A percentile compares a stretch with the other conserved stretches of the same genome.
Conservation (phyloP, 371 early-diverging fungal species). For the Fennellomyces sp. region DNA sequence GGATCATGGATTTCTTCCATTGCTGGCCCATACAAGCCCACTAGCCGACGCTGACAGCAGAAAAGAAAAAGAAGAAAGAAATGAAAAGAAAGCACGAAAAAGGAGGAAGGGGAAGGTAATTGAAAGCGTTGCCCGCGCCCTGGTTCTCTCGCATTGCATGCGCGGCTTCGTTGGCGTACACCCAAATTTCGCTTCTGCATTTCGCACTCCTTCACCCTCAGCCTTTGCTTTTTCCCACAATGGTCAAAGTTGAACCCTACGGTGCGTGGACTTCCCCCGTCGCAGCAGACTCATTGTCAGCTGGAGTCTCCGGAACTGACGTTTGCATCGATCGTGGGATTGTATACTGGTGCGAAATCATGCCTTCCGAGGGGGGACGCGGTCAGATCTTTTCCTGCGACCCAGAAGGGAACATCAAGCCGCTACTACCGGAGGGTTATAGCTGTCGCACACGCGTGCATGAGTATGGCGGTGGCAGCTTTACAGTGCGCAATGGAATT, state of each 20-base stretch:
- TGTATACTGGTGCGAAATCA: constrained; percentile 39
- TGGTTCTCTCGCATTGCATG: too few species aligned
- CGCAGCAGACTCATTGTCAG: constrained; percentile 41
- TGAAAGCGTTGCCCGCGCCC: too few species aligned
- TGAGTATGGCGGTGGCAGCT: constrained; percentile 77
- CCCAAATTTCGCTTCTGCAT: too few species aligned
- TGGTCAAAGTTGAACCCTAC: constrained; percentile 27
- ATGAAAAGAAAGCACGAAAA: too few species aligned
- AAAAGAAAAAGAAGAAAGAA: too few species aligned
- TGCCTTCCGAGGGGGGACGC: constrained; percentile 44
- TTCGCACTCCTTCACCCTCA: too few species aligned
- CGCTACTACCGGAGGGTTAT: constrained; percentile 34
- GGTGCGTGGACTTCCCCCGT: constrained; percentile 52
- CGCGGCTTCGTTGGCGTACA: too few species aligned
- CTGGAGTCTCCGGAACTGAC: constrained; percentile 27
- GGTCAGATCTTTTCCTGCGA: constrained; percentile 39
- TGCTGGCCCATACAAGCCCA: too few species aligned
- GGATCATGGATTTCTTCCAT: too few species aligned
- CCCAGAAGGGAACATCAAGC: not conserved
- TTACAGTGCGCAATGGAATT: constrained; percentile 56
- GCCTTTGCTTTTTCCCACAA: not conserved
- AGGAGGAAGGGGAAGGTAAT: too few species aligned
- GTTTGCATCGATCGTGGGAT: constrained; percentile 26
- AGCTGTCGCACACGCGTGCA: constrained; percentile 64
- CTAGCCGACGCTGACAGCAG: too few species aligned